These are phyloP conservation scores for Coemansia pectinata DNA, from an alignment of 192 early-diverging fungal species.

Conservation along the genomic window DNA sequence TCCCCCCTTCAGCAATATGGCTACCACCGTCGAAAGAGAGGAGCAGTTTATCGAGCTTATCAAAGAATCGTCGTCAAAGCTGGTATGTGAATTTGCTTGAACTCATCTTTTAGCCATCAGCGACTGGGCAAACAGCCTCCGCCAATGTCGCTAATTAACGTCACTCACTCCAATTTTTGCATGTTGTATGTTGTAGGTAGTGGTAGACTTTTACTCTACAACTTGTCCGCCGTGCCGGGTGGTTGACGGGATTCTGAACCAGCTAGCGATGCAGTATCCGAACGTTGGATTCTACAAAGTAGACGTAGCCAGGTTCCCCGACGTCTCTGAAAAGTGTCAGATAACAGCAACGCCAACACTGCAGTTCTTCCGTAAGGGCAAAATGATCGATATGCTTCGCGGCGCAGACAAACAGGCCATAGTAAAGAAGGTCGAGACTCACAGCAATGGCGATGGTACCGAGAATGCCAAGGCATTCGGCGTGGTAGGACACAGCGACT, in stretches of 20 bases:
- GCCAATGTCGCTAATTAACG: not conserved
- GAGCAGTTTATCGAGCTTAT: slow-evolving; percentile 50
- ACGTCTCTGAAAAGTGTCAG: slow-evolving; percentile 38
- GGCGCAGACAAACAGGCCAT: slow-evolving; percentile 80
- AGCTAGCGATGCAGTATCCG: slow-evolving; percentile 24
- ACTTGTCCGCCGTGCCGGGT: slow-evolving; percentile 50
- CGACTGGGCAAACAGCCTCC: not conserved
- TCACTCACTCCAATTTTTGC: not conserved
- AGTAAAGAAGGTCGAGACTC: slow-evolving; percentile 61
- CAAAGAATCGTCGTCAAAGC: slow-evolving; percentile 37
- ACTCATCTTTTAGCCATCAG: not conserved
- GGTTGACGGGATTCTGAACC: slow-evolving; percentile 26
- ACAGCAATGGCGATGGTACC: slow-evolving; percentile 14
- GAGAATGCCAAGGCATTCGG: slow-evolving; percentile 42
- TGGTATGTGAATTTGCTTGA: slow-evolving; percentile 20
- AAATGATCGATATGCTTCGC: slow-evolving; percentile 73
- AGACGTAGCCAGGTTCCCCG: slow-evolving; percentile 31
- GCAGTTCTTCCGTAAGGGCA: slow-evolving; percentile 70
- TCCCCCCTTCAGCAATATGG: slow-evolving; percentile 18
- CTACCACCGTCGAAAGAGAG: slow-evolving; percentile 37
- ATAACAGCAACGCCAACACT: slow-evolving; percentile 51
- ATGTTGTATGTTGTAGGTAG: slow-evolving; percentile 27
- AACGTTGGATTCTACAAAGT: slow-evolving; percentile 51
- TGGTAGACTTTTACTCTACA: slow-evolving; percentile 48
- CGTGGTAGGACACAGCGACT: slow-evolving; percentile 59